Evolutionary conservation across 148 eudicot species (phyloP).

Genomic region (Mesembryanthemum crystallinum): DNA sequence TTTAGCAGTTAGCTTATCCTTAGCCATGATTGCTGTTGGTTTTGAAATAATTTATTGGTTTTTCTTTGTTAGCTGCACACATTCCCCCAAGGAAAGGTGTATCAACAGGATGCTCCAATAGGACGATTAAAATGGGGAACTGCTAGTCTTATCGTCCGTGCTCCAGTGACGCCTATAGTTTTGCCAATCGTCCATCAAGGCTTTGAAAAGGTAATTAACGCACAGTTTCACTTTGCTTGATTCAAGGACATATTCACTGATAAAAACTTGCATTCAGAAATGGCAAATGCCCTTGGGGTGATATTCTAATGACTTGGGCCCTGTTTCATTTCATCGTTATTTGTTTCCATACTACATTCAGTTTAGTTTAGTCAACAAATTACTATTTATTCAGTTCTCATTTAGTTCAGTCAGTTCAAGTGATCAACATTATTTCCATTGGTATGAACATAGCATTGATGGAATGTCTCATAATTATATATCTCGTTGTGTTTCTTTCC

Average conservation of each 20-base stretch:
- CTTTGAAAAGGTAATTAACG: conserved; percentile 59
- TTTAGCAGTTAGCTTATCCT: neutral
- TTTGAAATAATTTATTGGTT: neutral
- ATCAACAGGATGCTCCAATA: conserved; percentile 71
- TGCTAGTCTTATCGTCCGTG: conserved; percentile 90
- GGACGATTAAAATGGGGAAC: conserved; percentile 97
- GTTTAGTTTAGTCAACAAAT: too few relatives aligned
- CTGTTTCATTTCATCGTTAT: too few relatives aligned
- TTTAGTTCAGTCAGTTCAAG: too few relatives aligned
- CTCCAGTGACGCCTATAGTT: conserved; percentile 83
- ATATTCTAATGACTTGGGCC: neutral
- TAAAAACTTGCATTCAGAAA: neutral
- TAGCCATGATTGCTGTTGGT: neutral
- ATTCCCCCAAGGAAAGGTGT: conserved; percentile 93
- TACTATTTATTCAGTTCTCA: too few relatives aligned
- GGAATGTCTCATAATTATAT: neutral
- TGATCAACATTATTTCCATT: too few relatives aligned
- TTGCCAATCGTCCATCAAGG: conserved; percentile 87
- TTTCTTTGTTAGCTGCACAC: conserved; percentile 65
- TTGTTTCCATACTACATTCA: too few relatives aligned
- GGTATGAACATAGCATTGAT: too few relatives aligned
- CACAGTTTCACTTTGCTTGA: neutral
- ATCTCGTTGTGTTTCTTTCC: neutral
- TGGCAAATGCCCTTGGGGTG: neutral
- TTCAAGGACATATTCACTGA: neutral